phyloP scores from a whole-genome alignment of 169 alveolate genomes.

The Eimeria falciformis region DNA sequence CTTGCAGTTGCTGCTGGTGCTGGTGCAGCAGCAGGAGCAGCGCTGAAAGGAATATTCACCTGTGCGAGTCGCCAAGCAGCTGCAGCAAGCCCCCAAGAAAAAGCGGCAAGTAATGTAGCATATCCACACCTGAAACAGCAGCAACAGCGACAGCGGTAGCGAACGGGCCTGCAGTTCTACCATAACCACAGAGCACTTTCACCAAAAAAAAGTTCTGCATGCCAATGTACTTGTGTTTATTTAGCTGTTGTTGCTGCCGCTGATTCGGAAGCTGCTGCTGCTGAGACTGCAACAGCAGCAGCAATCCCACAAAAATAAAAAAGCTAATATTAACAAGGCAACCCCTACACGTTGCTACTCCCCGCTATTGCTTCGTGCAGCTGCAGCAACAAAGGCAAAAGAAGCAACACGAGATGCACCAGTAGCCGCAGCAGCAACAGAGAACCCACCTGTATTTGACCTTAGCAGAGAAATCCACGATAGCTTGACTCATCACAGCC shows the following conservation, averaged over 20 bases:
- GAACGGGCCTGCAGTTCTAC: too few relatives aligned
- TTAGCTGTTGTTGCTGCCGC: neutral
- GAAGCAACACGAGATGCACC: neutral
- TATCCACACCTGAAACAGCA: constrained; percentile 49
- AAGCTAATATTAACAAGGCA: too few relatives aligned
- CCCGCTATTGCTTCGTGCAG: neutral
- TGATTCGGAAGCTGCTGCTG: constrained; percentile 1
- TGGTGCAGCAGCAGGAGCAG: neutral
- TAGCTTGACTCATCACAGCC: constrained; percentile 68
- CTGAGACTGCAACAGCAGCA: neutral
- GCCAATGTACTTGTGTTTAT: too few relatives aligned
- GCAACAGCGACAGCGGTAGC: constrained; percentile 14
- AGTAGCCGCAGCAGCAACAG: neutral
- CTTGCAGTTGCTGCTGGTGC: neutral
- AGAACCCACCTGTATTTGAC: constrained; percentile 50
- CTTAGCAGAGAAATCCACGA: constrained; percentile 77
- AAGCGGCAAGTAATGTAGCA: constrained; percentile 76
- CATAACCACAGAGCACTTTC: too few relatives aligned
- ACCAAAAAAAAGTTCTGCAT: neutral
- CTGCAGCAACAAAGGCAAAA: neutral
- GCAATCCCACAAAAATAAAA: neutral
- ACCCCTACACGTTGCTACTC: constrained; percentile 6
- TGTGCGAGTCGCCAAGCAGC: constrained; percentile 73
- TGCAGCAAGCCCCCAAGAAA: constrained; percentile 77
- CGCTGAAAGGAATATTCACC: constrained; percentile 1